These are phyloP conservation scores for Litchi chinensis DNA, from an alignment of 345 rosid species.

Conservation along the genomic window DNA sequence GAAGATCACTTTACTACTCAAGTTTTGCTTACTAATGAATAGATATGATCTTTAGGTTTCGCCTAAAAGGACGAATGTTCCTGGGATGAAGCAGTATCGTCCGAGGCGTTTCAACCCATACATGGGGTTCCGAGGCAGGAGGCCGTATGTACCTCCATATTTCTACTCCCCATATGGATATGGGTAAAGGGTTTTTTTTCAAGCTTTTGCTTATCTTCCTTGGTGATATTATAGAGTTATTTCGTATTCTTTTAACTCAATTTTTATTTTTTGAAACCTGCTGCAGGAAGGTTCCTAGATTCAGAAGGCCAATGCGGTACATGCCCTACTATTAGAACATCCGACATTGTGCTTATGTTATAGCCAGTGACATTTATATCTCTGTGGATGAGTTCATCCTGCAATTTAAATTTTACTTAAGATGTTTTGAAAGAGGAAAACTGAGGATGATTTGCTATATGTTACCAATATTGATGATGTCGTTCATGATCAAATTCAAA, in stretches of 20 bases:
- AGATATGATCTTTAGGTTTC: conserved; percentile 50
- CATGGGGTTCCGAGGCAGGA: conserved; percentile 64
- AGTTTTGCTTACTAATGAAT: background rate
- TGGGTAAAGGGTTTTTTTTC: conserved; percentile 56
- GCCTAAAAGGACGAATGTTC: conserved; percentile 91
- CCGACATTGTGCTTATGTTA: conserved; percentile 8
- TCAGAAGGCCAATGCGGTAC: conserved; percentile 85
- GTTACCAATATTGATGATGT: background rate
- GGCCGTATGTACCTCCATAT: conserved; percentile 76
- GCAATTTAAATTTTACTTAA: background rate
- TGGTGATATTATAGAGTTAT: background rate
- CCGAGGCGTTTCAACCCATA: conserved; percentile 77
- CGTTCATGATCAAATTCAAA: background rate
- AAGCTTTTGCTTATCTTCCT: background rate
- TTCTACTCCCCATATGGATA: conserved; percentile 88
- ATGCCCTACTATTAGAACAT: conserved; percentile 79
- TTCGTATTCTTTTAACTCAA: background rate
- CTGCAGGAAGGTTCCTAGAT: conserved; percentile 89
- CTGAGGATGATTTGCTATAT: background rate
- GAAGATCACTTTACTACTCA: background rate
- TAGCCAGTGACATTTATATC: background rate
- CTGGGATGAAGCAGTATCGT: conserved; percentile 89
- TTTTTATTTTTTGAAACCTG: background rate
- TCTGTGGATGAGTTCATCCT: conserved; percentile 5
- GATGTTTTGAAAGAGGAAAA: background rate